Conservation (phyloP, 2,329 filamentous ascomycete species). For the Cladophialophora bantiana region DNA sequence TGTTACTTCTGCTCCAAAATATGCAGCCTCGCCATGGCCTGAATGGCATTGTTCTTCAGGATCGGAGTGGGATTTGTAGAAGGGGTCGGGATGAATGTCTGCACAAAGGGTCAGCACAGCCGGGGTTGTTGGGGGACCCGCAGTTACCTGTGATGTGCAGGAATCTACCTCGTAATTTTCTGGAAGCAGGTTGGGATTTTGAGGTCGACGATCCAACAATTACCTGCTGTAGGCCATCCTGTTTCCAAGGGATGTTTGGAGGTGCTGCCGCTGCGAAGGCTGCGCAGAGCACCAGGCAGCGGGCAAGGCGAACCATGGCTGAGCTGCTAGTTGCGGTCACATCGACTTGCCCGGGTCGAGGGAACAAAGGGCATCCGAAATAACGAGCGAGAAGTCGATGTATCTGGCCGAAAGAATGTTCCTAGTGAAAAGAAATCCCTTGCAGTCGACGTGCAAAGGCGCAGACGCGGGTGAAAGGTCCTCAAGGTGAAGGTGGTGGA, state of each 20-base stretch:
- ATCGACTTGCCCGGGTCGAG: conserved; percentile 6
- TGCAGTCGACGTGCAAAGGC: not conserved
- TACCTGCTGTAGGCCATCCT: conserved; percentile 20
- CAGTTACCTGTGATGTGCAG: conserved; percentile 81
- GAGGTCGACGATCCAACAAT: conserved; percentile 13
- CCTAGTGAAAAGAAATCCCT: conserved; percentile 6
- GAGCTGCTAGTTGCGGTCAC: conserved; percentile 1
- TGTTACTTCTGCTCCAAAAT: conserved; percentile 83
- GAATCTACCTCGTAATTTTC: conserved; percentile 73
- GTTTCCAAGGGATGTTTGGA: conserved; percentile 15
- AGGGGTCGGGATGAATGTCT: conserved; percentile 93
- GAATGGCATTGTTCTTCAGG: conserved; percentile 77
- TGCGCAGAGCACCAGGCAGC: conserved; percentile 37
- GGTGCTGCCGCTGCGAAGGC: conserved; percentile 35
- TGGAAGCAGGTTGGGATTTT: conserved; percentile 20
- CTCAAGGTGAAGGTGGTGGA: not conserved
- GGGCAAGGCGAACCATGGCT: conserved; percentile 37
- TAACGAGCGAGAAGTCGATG: not conserved
- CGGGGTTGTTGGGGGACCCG: not conserved
- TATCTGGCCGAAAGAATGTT: not conserved
- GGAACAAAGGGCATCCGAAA: not conserved
- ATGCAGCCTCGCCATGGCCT: conserved; percentile 71
- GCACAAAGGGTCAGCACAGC: conserved; percentile 32
- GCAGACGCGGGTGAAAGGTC: not conserved
- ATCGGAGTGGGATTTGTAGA: conserved; percentile 78